Evolutionary conservation across 495 filamentous ascomycete species (phyloP).

Genomic region (Neurospora tetrasperma): DNA sequence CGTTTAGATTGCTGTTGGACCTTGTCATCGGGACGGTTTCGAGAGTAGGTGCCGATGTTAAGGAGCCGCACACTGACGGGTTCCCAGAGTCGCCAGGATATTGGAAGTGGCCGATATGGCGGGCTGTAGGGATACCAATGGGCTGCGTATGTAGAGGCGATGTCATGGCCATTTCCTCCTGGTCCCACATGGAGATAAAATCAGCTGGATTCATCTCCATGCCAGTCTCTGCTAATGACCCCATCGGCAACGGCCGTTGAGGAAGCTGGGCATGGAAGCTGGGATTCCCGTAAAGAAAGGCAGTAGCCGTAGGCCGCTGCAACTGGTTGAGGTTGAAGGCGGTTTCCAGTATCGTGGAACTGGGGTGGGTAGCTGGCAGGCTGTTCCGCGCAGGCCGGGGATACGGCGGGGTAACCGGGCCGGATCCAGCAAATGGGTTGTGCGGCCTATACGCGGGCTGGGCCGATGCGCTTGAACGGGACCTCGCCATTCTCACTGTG

Average conservation of each 20-base stretch:
- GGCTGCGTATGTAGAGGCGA: slow-evolving; percentile 6
- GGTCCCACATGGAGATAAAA: slow-evolving; percentile 11
- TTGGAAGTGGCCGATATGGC: slow-evolving; percentile 5
- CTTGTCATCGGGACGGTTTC: slow-evolving; percentile 36
- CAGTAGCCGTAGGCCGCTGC: slow-evolving; percentile 6
- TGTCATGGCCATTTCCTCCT: slow-evolving; percentile 1
- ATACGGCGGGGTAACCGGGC: slow-evolving; percentile 5
- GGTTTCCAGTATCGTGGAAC: slow-evolving; percentile 1
- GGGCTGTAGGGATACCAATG: slow-evolving; percentile 12
- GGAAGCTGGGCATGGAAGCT: slow-evolving; percentile 4
- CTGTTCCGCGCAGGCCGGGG: slow-evolving; percentile 1
- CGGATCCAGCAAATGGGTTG: slow-evolving; percentile 4
- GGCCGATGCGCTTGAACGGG: slow-evolving; percentile 15
- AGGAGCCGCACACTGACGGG: slow-evolving; percentile 32
- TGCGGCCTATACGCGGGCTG: neutral
- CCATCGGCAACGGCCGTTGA: neutral
- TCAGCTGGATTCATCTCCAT: slow-evolving; percentile 17
- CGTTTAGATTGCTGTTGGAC: slow-evolving; percentile 32
- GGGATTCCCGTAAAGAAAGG: slow-evolving; percentile 7
- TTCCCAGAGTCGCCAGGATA: slow-evolving; percentile 10
- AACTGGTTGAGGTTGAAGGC: slow-evolving; percentile 12
- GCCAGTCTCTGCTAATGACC: slow-evolving; percentile 1
- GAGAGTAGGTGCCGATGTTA: slow-evolving; percentile 34
- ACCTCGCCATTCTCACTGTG: slow-evolving; percentile 18
- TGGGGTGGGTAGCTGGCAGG: neutral